Evolutionary conservation across 1,284 basidiomycete genomes (phyloP).

Genomic region (Xerocomus amazonicus): DNA sequence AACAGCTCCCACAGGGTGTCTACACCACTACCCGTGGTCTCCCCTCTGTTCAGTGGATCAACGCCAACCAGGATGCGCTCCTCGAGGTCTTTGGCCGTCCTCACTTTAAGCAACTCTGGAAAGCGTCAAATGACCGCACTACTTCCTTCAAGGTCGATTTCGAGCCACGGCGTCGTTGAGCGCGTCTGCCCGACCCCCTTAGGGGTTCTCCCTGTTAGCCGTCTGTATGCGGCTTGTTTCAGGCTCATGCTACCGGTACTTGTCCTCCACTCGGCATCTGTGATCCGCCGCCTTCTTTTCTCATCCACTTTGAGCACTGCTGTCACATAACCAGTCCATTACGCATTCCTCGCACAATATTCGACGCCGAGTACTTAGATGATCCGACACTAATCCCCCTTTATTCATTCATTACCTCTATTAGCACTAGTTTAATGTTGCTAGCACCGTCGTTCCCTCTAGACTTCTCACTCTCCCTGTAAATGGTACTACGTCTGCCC

Average conservation of each 20-base stretch:
- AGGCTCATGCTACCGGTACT: not conserved
- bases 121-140: conserved; percentile 65
- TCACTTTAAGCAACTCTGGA: conserved; percentile 67
- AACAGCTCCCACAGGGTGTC: conserved; percentile 58
- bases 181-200: no score
- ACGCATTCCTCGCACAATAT: conserved; percentile 33
- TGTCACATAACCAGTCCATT: conserved; percentile 35
- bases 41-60: conserved; percentile 72
- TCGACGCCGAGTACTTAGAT: conserved; percentile 11
- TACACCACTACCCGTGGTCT: conserved; percentile 73
- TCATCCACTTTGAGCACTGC: conserved; percentile 21
- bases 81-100: conserved; percentile 66
- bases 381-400: conserved; percentile 30
- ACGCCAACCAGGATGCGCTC: conserved; percentile 59
- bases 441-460: conserved; percentile 13
- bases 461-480: conserved; percentile 9
- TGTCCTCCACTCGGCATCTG: conserved; percentile 20
- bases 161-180: conserved; percentile 36
- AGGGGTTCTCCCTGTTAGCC: no score
- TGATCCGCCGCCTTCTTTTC: conserved; percentile 26
- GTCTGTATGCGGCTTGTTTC: no score
- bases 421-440: conserved; percentile 29
- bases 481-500: conserved; percentile 10
- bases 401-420: conserved; percentile 20
- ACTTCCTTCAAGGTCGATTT: conserved; percentile 70